A percentile compares a stretch with the other conserved stretches of the same genome.
phyloP scores from a whole-genome alignment of 345 rosid genomes.

The Syzygium aqueum region DNA sequence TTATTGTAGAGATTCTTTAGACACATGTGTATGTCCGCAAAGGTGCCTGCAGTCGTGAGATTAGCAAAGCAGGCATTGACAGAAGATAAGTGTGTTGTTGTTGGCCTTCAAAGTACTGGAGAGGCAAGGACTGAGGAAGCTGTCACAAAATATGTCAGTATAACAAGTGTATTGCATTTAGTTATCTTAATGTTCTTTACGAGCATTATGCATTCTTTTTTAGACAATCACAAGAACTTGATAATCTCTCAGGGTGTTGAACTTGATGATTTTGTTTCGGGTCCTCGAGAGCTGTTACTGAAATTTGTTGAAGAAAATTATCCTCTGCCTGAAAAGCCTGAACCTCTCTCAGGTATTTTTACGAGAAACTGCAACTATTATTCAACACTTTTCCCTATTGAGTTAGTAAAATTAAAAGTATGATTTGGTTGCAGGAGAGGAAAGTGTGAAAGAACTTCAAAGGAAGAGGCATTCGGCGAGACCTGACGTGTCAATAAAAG shows the following conservation, averaged over 20 bases:
- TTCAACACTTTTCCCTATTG: not conserved
- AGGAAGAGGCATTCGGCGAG: slow-evolving; percentile 90
- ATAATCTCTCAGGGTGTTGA: slow-evolving; percentile 60
- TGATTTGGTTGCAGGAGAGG: slow-evolving; percentile 54
- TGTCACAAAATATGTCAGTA: slow-evolving; percentile 85
- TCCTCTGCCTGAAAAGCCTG: slow-evolving; percentile 93
- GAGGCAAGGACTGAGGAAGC: slow-evolving; percentile 99
- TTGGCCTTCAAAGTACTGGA: slow-evolving; percentile 99
- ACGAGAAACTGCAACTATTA: not conserved
- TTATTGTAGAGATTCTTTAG: slow-evolving; percentile 86
- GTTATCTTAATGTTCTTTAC: not conserved
- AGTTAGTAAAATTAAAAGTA: not conserved
- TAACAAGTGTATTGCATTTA: not conserved
- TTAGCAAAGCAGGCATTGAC: slow-evolving; percentile 72
- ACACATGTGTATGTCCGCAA: slow-evolving; percentile 98
- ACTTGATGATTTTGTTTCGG: slow-evolving; percentile 98
- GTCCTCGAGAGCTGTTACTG: slow-evolving; percentile 94
- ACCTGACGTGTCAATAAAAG: slow-evolving; percentile 80
- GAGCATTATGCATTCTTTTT: not conserved
- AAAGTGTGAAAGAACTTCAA: slow-evolving; percentile 73
- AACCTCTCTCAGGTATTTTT: slow-evolving; percentile 65
- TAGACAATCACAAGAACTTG: not conserved
- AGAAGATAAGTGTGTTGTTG: slow-evolving; percentile 80
- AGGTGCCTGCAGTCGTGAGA: slow-evolving; percentile 90
- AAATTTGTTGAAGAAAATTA: slow-evolving; percentile 97